phyloP scores from a whole-genome alignment of 2,329 filamentous ascomycete genomes.

The Aureobasidium uvarum region DNA sequence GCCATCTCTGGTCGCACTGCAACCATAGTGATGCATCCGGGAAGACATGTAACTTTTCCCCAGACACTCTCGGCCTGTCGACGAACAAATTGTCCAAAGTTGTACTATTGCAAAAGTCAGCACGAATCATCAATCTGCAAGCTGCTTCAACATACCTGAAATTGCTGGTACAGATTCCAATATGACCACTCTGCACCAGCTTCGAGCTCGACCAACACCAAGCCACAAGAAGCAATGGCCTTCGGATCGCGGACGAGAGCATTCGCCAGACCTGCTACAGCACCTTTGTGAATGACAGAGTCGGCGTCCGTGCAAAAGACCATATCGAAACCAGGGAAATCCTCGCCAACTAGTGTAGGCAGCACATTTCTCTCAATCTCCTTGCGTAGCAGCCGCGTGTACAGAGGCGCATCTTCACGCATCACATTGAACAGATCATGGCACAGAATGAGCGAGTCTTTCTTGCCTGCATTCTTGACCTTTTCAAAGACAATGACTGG shows the following conservation, averaged over 20 bases:
- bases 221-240: constrained; percentile 32
- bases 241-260: constrained; percentile 30
- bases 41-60: constrained; percentile 33
- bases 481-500: constrained; percentile 33
- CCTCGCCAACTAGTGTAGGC: constrained; percentile 28
- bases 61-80: constrained; percentile 31
- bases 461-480: constrained; percentile 32
- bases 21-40: constrained; percentile 34
- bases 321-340: constrained; percentile 32
- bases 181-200: constrained; percentile 33
- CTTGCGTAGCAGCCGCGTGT: constrained; percentile 29
- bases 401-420: constrained; percentile 29
- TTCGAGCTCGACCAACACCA: constrained; percentile 33
- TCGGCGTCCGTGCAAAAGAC: constrained; percentile 34
- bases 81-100: constrained; percentile 33
- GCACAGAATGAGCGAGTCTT: constrained; percentile 33
- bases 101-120: constrained; percentile 27
- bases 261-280: constrained; percentile 31
- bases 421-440: constrained; percentile 33
- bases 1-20: constrained; percentile 33
- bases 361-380: constrained; percentile 31
- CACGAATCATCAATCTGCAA: neutral
- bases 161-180: constrained; percentile 34
- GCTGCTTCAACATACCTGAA: constrained; percentile 27
- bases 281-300: constrained; percentile 32